Evolutionary conservation across 2,329 filamentous ascomycete genomes (phyloP), one percentile per base, ranked within the genome.

Genomic region (Ascocoryne sarcoides): DNA sequence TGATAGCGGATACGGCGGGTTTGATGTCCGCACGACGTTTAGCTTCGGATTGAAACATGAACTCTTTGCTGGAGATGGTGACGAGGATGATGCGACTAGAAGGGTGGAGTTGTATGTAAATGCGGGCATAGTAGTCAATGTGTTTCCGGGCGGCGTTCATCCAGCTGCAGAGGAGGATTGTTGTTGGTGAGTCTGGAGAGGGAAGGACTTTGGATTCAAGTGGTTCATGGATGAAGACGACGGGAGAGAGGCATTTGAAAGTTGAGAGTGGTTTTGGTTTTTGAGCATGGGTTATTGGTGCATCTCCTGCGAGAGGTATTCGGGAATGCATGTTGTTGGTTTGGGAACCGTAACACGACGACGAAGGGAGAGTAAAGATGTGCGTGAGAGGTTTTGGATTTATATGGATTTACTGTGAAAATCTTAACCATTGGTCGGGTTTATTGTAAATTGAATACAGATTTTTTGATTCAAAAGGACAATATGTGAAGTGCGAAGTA

Each of bases 121-220:
- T 70, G 10, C 68, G 64, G 10, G 67, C 62, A 50, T 76, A 79
- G 54, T 79, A 78, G 42, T 62, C 60, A 19, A 76, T 64, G 52
- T 78, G 67, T 46, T 70, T 72, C 2, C 73, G 67, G 10, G 61
- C 58, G 16, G 68, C 71, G 46, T 78, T 74, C 38, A 74, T 72
- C 75, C 73, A 78, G 50, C 71, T 67, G 54, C 68, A 77, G 44
- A 79, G 62, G 33, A 76, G 51, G 32, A 76, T 60, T 4, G 65
- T 67, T 4, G 51, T 53, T 31, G 54, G 54, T 20, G 39, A n/a
- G 14, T 32, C 14, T 2, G 39, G 26, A 18, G 42, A 23, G 10
- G 40, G 53, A 32, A 54, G 43, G 7, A 12, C 23, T 26, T 26
- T 26, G 7, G 7, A 7, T 12, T 26, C 23, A 12, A n/a, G n/a